Conservation (phyloP, 495 filamentous ascomycete genomes). For the Aspergillus baeticus region DNA sequence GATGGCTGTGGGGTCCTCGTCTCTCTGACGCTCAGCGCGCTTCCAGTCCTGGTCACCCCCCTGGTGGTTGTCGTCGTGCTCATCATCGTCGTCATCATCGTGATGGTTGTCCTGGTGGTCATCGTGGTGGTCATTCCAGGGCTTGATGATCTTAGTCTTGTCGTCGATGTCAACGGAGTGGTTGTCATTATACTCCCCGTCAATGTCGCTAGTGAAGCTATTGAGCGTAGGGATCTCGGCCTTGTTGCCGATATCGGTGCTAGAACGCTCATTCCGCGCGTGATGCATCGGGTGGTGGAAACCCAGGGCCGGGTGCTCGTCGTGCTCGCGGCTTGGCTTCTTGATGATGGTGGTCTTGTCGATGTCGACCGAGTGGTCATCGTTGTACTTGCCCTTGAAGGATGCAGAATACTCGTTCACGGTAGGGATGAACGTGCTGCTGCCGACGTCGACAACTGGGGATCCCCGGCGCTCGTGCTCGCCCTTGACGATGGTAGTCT, state of each 20-base stretch:
- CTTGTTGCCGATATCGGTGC: too few species aligned
- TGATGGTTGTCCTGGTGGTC: slow-evolving; percentile 4
- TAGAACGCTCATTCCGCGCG: too few species aligned
- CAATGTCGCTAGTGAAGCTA: not conserved
- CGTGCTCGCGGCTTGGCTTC: too few species aligned
- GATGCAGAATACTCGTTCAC: not conserved
- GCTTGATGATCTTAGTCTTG: not conserved
- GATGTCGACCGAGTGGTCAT: slow-evolving; percentile 10
- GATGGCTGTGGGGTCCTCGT: not conserved
- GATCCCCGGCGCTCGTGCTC: too few species aligned
- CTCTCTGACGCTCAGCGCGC: not conserved
- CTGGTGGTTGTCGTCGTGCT: slow-evolving; percentile 7
- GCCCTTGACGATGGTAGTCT: not conserved
- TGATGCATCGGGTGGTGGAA: too few species aligned
- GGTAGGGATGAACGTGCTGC: not conserved
- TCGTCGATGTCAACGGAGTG: slow-evolving; percentile 7
- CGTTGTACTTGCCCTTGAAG: not conserved
- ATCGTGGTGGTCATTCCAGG: too few species aligned
- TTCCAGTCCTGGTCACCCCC: not conserved
- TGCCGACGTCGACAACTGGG: slow-evolving; percentile 15
- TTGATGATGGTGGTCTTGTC: not conserved
- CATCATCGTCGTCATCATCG: too few species aligned
- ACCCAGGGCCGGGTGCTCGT: too few species aligned
- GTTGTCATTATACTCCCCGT: slow-evolving; percentile 1
- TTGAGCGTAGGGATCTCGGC: too few species aligned